Percentiles rank a stretch among this genome's conserved stretches.
Conservation (phyloP, 805 yeast species). For the Kodamaea hsintzibuensis region DNA sequence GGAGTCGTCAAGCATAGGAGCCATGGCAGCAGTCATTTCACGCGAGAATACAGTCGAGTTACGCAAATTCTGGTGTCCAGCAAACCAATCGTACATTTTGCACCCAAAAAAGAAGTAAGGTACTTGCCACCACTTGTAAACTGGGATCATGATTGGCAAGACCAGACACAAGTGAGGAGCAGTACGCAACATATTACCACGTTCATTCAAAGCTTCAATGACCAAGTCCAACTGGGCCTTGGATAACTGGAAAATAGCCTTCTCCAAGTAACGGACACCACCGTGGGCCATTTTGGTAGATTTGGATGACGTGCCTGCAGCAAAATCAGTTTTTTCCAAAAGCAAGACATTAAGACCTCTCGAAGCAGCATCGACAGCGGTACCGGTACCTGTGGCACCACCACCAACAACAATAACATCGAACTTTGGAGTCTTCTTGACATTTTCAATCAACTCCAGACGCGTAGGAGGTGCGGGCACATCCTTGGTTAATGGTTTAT, state of each 20-base stretch:
- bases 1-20: slow-evolving; percentile 81
- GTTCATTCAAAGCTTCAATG: slow-evolving; percentile 84
- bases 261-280: slow-evolving; percentile 93
- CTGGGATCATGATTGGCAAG: slow-evolving; percentile 94
- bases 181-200: slow-evolving; percentile 80
- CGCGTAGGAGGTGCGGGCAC: slow-evolving; percentile 58
- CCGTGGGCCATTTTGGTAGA: slow-evolving; percentile 98
- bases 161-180: slow-evolving; percentile 90
- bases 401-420: slow-evolving; percentile 93
- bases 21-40: slow-evolving; percentile 64
- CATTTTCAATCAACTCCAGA: slow-evolving; percentile 48
- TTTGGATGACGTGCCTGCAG: slow-evolving; percentile 89
- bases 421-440: slow-evolving; percentile 48
- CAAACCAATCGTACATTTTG: slow-evolving; percentile 88
- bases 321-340: slow-evolving; percentile 86
- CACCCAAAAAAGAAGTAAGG: slow-evolving; percentile 93
- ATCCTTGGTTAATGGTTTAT: slow-evolving; percentile 46
- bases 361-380: slow-evolving; percentile 87
- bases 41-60: slow-evolving; percentile 72
- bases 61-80: slow-evolving; percentile 84
- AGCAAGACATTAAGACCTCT: slow-evolving; percentile 89
- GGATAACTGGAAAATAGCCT: slow-evolving; percentile 89
- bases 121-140: slow-evolving; percentile 92
- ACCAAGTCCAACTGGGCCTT: slow-evolving; percentile 87
- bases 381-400: slow-evolving; percentile 95